A percentile compares a stretch with the other conserved stretches of the same genome.
Evolutionary conservation across 306 rosid genomes (phyloP).

Genomic region (Castanopsis chinensis): DNA sequence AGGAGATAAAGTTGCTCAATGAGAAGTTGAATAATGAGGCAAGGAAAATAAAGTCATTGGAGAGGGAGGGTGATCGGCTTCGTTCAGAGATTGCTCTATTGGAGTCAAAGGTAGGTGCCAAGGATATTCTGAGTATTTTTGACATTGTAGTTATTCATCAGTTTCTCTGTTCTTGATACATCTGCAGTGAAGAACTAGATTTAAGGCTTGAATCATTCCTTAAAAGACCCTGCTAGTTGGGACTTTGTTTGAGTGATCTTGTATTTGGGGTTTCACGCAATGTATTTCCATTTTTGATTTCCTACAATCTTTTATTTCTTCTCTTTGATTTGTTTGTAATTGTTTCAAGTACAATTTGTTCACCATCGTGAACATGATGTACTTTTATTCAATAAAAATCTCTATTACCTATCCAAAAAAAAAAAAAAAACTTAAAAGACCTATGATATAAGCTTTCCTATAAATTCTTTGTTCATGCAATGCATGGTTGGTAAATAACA

Average conservation of each 20-base stretch:
- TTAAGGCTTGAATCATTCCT: conserved; percentile 14
- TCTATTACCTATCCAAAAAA: too few relatives aligned
- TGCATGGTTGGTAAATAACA: background rate
- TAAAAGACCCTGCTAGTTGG: background rate
- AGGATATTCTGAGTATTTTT: conserved; percentile 13
- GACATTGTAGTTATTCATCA: background rate
- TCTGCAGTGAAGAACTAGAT: background rate
- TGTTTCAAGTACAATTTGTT: too few relatives aligned
- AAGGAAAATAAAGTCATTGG: conserved; percentile 70
- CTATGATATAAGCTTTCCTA: conserved; percentile 9
- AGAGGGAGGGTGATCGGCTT: conserved; percentile 79
- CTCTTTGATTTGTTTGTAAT: too few relatives aligned
- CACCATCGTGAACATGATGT: too few relatives aligned
- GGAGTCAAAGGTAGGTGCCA: conserved; percentile 82
- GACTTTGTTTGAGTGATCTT: too few relatives aligned
- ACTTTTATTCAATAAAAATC: too few relatives aligned
- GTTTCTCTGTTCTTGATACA: background rate
- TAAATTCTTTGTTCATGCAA: conserved; percentile 1
- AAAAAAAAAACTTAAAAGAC: too few relatives aligned
- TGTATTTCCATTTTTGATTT: too few relatives aligned
- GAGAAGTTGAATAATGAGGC: conserved; percentile 64
- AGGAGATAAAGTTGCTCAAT: conserved; percentile 70
- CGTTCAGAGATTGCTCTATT: conserved; percentile 79
- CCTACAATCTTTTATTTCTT: too few relatives aligned
- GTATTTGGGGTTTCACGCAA: too few relatives aligned